phyloP scores from a whole-genome alignment of 345 rosid species.

The Murraya koenigii region DNA sequence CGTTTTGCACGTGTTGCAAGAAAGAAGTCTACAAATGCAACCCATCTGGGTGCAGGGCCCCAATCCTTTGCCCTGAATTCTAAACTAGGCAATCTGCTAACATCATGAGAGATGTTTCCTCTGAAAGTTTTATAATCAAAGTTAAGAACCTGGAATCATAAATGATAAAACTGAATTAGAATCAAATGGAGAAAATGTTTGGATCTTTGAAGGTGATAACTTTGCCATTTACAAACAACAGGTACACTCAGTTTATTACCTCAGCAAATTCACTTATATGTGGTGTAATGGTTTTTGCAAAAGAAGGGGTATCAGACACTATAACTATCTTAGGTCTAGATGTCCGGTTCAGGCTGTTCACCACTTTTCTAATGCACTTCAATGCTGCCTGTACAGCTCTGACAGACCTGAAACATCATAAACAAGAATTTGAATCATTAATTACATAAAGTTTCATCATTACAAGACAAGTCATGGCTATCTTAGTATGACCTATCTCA shows the following conservation, averaged over 20 bases:
- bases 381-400: constrained; percentile 74
- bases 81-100: constrained; percentile 35
- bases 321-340: constrained; percentile 68
- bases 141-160: constrained; percentile 57
- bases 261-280: constrained; percentile 70
- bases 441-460: background rate
- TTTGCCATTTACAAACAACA: constrained; percentile 3
- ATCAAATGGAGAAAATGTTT: background rate
- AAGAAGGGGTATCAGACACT: constrained; percentile 86
- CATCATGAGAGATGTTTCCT: constrained; percentile 51
- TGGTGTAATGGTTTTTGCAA: constrained; percentile 45
- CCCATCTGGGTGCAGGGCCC: constrained; percentile 99
- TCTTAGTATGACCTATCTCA: background rate
- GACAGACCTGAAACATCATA: constrained; percentile 56
- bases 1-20: constrained; percentile 84
- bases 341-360: constrained; percentile 30
- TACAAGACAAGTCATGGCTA: background rate
- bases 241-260: constrained; percentile 39
- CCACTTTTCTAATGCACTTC: constrained; percentile 61
- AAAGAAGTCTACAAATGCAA: constrained; percentile 97
- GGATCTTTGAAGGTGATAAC: background rate
- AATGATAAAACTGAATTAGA: constrained; percentile 16
- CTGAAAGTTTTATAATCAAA: constrained; percentile 71
- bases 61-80: constrained; percentile 87
- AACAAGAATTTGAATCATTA: constrained; percentile 7